Evolutionary conservation across 2,329 filamentous ascomycete genomes (phyloP), one percentile per base, ranked within the genome.

Genomic region (Cordyceps sp.): DNA sequence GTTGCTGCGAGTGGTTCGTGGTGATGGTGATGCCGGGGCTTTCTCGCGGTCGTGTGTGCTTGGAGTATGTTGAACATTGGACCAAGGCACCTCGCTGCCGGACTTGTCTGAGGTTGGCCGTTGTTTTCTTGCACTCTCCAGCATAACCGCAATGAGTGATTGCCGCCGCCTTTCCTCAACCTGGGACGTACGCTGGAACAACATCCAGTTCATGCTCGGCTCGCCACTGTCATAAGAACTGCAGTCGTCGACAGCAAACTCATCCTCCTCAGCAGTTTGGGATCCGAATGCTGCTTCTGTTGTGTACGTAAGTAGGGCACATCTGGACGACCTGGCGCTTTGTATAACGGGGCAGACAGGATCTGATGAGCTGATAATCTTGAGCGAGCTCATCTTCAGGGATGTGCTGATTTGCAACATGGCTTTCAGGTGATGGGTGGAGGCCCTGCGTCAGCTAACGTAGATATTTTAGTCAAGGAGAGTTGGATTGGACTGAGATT

Each of bases 101-200:
- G 22, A 24, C n/a, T 24, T 24, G n/a, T 24, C 22, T 10, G 9
- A 24, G 22, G 22, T 37, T 24, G 3, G 37, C 29, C 2, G 29
- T 5, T 8, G 40, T 42, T 23, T 33, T 33, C 14, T 18, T 26
- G 9, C 9, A 5, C 4, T 24, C 4, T 24, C 9, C 9, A 24
- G 22, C 9, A 24, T 24, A 12, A 24, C 10, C 22, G n/a, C n/a
- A n/a, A n/a, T n/a, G n/a, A n/a, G 19, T 30, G 10, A n/a, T 13
- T 10, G 19, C 31, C 15, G 20, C 8, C 13, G 16, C 17, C 25
- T 5, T 24, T 24, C 4, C 22, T 4, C n/a, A 24, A 24, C 22
- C 9, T 24, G 9, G 22, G 22, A 13, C 4, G 9, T 24, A 24
- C 22, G 22, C 22, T 10, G 9, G 22, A 24, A 24, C 9, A 24